These are phyloP conservation scores for Dactylonectria macrodidyma DNA, from an alignment of 2,329 filamentous ascomycete genomes.

Conservation along the genomic window DNA sequence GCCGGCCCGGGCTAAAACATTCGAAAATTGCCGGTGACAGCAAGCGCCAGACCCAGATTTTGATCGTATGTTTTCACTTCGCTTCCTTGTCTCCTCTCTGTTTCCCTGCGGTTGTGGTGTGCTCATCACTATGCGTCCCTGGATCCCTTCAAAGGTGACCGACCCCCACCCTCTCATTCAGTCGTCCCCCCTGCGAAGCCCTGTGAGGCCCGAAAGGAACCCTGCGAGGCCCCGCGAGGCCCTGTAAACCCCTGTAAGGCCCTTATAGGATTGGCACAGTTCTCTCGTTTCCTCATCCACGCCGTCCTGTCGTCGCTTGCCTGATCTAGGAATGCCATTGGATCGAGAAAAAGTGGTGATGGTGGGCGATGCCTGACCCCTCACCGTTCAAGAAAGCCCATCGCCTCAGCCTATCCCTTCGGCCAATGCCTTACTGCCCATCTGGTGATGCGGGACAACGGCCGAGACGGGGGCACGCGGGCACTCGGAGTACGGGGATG, in stretches of 20 bases:
- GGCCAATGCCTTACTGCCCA: conserved; percentile 27
- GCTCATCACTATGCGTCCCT: conserved; percentile 38
- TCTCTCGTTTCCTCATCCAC: conserved; percentile 38
- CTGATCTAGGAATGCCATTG: conserved; percentile 37
- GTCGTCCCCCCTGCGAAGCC: conserved; percentile 21
- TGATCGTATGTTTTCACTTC: conserved; percentile 43
- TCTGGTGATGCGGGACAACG: conserved; percentile 13
- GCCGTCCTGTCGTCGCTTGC: conserved; percentile 40
- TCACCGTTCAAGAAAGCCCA: conserved; percentile 39
- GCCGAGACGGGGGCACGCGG: conserved; percentile 26
- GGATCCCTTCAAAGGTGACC: conserved; percentile 40
- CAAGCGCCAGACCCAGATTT: conserved; percentile 30
- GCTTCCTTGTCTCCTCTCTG: conserved; percentile 26
- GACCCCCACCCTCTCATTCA: conserved; percentile 36
- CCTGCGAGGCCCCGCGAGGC: conserved; percentile 16
- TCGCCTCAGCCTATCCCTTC: conserved; percentile 42
- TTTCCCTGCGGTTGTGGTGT: conserved; percentile 38
- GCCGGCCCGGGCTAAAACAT: conserved; percentile 29
- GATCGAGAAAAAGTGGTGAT: conserved; percentile 9
- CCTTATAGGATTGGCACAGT: conserved; percentile 29
- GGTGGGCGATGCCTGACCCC: conserved; percentile 30
- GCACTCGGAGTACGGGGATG: conserved; percentile 16
- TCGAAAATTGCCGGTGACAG: conserved; percentile 26
- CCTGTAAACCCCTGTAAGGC: conserved; percentile 29
- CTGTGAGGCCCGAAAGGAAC: conserved; percentile 27